Evolutionary conservation across 2,329 filamentous ascomycete species (phyloP).

Genomic region (Cercospora canescens): DNA sequence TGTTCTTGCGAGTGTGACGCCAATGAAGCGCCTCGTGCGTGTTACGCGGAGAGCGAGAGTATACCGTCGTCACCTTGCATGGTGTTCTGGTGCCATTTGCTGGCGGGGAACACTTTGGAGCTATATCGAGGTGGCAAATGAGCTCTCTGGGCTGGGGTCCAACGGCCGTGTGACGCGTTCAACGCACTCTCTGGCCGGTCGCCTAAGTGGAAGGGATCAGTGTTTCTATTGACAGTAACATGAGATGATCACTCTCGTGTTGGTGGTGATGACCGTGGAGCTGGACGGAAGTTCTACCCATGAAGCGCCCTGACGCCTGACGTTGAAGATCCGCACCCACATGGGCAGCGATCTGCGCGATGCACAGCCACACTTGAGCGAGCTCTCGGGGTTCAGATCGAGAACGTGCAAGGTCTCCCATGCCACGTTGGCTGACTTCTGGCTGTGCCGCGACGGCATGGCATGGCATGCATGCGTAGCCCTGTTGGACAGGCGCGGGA

Average conservation of each 20-base stretch:
- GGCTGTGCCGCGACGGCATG: slow-evolving; percentile 3
- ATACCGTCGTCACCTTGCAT: slow-evolving; percentile 1
- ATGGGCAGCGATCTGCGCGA: slow-evolving; percentile 1
- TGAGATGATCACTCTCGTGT: neutral
- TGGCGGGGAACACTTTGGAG: neutral
- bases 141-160: neutral
- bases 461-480: slow-evolving; percentile 9
- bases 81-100: slow-evolving; percentile 1
- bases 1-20: neutral
- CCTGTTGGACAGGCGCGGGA: neutral
- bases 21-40: neutral
- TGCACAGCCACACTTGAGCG: slow-evolving; percentile 8
- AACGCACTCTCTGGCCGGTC: neutral
- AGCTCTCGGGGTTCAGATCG: neutral
- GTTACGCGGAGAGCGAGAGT: neutral
- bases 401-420: slow-evolving; percentile 14
- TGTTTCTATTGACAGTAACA: neutral
- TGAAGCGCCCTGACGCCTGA: slow-evolving; percentile 10
- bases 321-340: slow-evolving; percentile 9
- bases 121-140: neutral
- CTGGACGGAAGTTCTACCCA: neutral
- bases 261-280: neutral
- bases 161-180: neutral
- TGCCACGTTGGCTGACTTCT: slow-evolving; percentile 3
- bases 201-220: neutral